phyloP scores from a whole-genome alignment of 331 rosid genomes.

The Spiraea crenata region DNA sequence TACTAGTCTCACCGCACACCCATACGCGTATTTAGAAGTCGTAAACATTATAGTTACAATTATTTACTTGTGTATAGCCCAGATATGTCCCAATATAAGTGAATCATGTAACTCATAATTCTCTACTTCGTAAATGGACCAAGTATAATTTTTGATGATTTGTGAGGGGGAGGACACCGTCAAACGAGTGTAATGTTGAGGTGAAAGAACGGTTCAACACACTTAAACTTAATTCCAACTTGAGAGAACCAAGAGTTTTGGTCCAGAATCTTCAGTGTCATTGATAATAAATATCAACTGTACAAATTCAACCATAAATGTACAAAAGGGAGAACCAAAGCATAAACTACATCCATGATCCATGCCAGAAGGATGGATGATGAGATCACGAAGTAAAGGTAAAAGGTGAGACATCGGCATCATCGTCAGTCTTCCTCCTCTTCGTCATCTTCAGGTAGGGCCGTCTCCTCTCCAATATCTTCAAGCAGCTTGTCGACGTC shows the following conservation, averaged over 20 bases:
- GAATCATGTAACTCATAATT: no score
- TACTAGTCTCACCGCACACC: no score
- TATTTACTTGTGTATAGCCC: no score
- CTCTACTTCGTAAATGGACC: no score
- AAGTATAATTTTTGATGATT: no score
- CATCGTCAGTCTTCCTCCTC: constrained; percentile 42
- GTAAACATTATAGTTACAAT: no score
- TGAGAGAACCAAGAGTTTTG: neutral
- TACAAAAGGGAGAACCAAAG: constrained; percentile 23
- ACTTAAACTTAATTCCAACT: constrained; percentile 6
- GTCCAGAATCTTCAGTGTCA: constrained; percentile 13
- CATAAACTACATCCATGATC: neutral
- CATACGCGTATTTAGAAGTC: no score
- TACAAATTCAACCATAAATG: constrained; percentile 36
- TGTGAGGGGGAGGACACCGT: no score
- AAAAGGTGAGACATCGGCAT: neutral
- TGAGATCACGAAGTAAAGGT: neutral
- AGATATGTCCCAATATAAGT: no score
- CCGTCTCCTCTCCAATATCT: constrained; percentile 77
- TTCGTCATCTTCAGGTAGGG: constrained; percentile 46
- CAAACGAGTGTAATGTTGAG: neutral
- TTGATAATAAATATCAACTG: constrained; percentile 25
- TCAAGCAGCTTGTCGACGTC: constrained; percentile 79
- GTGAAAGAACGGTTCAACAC: neutral
- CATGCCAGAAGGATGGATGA: constrained; percentile 11